These are phyloP conservation scores for Sextonia rubra DNA, from an alignment of 164 flowering plant genomes.

Conservation along the genomic window DNA sequence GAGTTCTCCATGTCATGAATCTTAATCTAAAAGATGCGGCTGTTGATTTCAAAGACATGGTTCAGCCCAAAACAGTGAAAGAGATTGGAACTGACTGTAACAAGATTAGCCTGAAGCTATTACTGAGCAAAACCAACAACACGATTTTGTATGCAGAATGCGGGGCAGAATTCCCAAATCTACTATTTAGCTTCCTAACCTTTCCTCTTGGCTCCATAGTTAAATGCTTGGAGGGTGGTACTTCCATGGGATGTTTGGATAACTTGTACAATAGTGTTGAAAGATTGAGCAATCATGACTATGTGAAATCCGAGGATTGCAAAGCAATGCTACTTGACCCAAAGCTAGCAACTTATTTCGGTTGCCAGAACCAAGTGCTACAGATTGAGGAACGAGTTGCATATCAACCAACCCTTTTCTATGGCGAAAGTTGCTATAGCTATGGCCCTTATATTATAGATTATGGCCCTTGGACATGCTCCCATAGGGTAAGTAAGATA, in stretches of 20 bases:
- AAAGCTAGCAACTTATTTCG: background rate
- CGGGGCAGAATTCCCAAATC: conserved; percentile 12
- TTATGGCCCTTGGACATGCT: no score
- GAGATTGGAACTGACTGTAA: background rate
- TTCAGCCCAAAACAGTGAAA: background rate
- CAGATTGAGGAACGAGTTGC: background rate
- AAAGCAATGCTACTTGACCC: conserved; percentile 13
- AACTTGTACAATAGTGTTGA: conserved; percentile 5
- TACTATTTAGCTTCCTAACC: conserved; percentile 19
- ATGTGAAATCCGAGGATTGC: conserved; percentile 2
- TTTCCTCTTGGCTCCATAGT: conserved; percentile 10
- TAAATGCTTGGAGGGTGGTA: background rate
- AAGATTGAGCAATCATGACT: background rate
- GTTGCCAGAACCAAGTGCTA: background rate
- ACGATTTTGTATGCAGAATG: conserved; percentile 2
- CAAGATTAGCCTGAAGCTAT: background rate
- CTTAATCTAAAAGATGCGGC: background rate
- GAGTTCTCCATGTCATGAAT: background rate
- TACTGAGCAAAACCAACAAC: background rate
- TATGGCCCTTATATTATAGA: no score
- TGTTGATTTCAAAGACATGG: no score
- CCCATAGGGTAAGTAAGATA: background rate
- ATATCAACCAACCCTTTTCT: background rate
- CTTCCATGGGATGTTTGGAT: background rate
- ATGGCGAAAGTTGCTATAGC: no score